A percentile compares a stretch with the other conserved stretches of the same genome.
These are phyloP conservation scores for Mycena olivaceomarginata DNA, from an alignment of 768 basidiomycete genomes.

Conservation along the genomic window DNA sequence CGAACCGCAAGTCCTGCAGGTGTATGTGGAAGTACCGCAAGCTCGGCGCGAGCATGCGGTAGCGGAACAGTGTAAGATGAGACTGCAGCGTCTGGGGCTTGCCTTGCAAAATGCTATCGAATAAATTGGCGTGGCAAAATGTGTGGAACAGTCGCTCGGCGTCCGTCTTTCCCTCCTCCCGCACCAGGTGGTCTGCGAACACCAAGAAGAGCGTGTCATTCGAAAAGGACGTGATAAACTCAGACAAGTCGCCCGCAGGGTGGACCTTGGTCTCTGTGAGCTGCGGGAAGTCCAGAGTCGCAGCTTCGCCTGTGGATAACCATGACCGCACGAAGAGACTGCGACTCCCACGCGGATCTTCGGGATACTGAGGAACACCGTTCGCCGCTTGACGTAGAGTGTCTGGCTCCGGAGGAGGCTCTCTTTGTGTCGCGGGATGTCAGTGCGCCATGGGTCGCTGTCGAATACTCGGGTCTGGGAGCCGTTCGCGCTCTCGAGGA, in stretches of 20 bases:
- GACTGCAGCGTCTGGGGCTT: constrained; percentile 88
- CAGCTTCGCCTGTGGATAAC: constrained; percentile 88
- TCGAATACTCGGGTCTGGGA: no score
- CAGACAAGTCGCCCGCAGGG: constrained; percentile 84
- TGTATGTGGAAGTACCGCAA: constrained; percentile 80
- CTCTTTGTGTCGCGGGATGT: constrained; percentile 79
- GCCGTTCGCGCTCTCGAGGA: no score
- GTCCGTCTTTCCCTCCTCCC: constrained; percentile 74
- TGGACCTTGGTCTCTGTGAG: constrained; percentile 79
- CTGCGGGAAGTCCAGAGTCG: constrained; percentile 90
- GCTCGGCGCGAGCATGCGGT: constrained; percentile 75
- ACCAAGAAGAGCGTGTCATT: constrained; percentile 87
- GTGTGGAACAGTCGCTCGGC: constrained; percentile 78
- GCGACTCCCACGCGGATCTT: constrained; percentile 95
- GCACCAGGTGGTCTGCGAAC: constrained; percentile 87
- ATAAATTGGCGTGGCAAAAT: constrained; percentile 84
- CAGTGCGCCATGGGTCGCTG: no score
- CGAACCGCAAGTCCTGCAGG: constrained; percentile 85
- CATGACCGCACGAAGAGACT: constrained; percentile 94
- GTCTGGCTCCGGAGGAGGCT: constrained; percentile 86
- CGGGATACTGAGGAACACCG: constrained; percentile 95
- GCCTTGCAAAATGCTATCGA: constrained; percentile 95
- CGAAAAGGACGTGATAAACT: constrained; percentile 92
- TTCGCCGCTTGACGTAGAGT: constrained; percentile 93
- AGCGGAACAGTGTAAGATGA: constrained; percentile 83